A percentile compares a stretch with the other conserved stretches of the same genome.
phyloP scores from a whole-genome alignment of 495 filamentous ascomycete species.

The Aspergillus incahuasiensis region DNA sequence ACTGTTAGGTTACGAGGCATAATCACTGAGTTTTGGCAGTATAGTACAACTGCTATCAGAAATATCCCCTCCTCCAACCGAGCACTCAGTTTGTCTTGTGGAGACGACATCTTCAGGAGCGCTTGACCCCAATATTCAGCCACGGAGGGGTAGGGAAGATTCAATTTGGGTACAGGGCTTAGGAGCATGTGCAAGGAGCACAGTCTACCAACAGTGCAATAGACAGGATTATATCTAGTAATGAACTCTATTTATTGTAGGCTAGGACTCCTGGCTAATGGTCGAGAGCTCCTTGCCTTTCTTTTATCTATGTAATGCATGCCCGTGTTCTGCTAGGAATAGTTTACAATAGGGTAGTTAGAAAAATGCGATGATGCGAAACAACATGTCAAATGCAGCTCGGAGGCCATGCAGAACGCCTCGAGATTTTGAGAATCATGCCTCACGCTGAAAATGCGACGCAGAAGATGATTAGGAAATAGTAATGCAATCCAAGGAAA shows the following conservation, averaged over 20 bases:
- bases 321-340: slow-evolving; percentile 4
- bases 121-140: slow-evolving; percentile 1
- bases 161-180: not conserved
- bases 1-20: too few species aligned
- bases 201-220: not conserved
- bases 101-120: not conserved
- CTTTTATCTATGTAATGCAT: slow-evolving; percentile 15
- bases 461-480: not conserved
- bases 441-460: slow-evolving; percentile 11
- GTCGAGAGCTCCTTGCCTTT: slow-evolving; percentile 10
- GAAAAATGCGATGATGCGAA: slow-evolving; percentile 14
- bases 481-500: slow-evolving; percentile 1
- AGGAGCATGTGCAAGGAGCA: not conserved
- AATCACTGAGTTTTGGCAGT: too few species aligned
- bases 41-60: too few species aligned
- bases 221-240: not conserved
- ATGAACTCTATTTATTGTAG: slow-evolving; percentile 5
- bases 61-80: too few species aligned
- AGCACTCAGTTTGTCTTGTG: not conserved
- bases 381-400: slow-evolving; percentile 2
- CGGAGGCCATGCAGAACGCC: slow-evolving; percentile 8
- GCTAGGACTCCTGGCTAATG: slow-evolving; percentile 10
- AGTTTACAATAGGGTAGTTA: not conserved
- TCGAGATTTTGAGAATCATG: not conserved
- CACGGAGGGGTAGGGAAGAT: slow-evolving; percentile 5